These are phyloP conservation scores for Porphyrellus sp. DNA, from an alignment of 1,284 basidiomycete genomes.

Conservation along the genomic window DNA sequence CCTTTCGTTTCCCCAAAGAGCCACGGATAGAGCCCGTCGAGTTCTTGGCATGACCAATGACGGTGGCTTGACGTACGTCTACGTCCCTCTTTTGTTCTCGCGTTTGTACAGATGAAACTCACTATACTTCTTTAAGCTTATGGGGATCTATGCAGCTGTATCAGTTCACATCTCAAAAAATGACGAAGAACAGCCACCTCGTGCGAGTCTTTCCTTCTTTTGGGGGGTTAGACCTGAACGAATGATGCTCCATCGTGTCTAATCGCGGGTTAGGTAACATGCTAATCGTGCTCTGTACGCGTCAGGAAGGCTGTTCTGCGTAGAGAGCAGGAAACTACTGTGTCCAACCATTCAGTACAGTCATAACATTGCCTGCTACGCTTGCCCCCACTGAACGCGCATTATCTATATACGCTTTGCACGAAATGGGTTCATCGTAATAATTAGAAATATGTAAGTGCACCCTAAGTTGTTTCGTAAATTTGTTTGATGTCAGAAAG, in stretches of 20 bases:
- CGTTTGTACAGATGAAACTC: neutral
- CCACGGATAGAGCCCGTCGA: no score
- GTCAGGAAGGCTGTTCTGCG: neutral
- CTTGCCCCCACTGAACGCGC: neutral
- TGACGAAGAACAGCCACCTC: neutral
- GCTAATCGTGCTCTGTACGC: neutral
- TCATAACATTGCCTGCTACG: neutral
- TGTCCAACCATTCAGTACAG: neutral
- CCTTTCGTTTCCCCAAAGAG: no score
- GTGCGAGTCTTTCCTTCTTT: neutral
- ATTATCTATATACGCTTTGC: neutral
- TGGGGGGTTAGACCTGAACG: no score
- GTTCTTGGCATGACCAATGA: no score
- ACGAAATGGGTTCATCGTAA: neutral
- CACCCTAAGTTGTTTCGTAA: neutral
- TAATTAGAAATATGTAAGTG: neutral
- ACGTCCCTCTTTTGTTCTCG: neutral
- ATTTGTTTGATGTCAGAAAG: neutral
- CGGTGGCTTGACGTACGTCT: no score
- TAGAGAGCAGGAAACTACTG: neutral
- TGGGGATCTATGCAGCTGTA: neutral
- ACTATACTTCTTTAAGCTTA: neutral
- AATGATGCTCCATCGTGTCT: neutral
- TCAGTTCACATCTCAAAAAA: no score
- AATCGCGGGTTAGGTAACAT: neutral